These are phyloP conservation scores for Fusarium praegraminearum DNA, from an alignment of 2,329 filamentous ascomycete genomes.

Conservation along the genomic window DNA sequence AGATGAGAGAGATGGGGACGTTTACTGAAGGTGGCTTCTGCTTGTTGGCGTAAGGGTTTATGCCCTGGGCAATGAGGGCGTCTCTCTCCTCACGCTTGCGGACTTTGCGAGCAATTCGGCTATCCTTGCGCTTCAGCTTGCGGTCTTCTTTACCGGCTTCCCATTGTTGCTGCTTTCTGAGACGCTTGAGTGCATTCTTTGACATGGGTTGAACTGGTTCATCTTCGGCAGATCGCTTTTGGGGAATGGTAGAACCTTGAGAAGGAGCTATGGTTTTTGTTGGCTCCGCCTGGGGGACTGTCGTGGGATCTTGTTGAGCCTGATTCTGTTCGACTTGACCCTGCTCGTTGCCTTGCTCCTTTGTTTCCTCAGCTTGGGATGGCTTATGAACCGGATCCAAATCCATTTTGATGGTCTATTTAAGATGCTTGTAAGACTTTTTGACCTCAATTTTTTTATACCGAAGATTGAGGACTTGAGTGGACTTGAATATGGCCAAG, in stretches of 20 bases:
- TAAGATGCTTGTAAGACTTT: background rate
- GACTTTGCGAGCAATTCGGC: conserved; percentile 61
- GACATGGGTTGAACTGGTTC: conserved; percentile 64
- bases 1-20: conserved; percentile 81
- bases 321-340: background rate
- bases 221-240: conserved; percentile 17
- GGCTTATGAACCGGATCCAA: background rate
- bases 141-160: conserved; percentile 75
- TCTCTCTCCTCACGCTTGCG: conserved; percentile 64
- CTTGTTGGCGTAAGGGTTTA: conserved; percentile 54
- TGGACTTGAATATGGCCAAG: background rate
- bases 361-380: background rate
- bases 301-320: background rate
- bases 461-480: background rate
- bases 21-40: conserved; percentile 59
- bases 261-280: background rate
- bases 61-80: conserved; percentile 62
- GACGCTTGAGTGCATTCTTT: conserved; percentile 88
- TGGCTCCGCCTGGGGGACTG: background rate
- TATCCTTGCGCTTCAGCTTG: conserved; percentile 66
- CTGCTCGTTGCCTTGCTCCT: background rate
- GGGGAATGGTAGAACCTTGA: conserved; percentile 7
- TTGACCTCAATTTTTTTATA: background rate
- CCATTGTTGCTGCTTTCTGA: conserved; percentile 78
- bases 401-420: background rate